Conservation (phyloP, 2,329 filamentous ascomycete genomes). For the Herpotrichia juniperi region DNA sequence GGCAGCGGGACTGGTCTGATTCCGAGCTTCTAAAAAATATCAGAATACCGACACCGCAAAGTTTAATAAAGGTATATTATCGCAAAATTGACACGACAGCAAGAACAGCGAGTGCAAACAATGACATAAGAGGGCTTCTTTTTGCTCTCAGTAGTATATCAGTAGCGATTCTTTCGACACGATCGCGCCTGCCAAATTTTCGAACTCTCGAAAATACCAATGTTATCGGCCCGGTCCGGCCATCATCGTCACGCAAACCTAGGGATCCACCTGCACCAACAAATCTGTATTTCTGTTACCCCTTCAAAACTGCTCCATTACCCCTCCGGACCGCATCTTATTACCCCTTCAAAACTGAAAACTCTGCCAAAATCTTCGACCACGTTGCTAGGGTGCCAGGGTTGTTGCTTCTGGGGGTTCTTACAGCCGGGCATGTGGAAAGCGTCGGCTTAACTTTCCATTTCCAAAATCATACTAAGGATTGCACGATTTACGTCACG, state of each 20-base stretch:
- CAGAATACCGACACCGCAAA: too few species aligned
- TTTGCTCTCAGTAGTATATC: too few species aligned
- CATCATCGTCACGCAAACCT: background rate
- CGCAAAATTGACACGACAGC: too few species aligned
- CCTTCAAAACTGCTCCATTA: slow-evolving; percentile 42
- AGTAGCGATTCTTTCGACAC: too few species aligned
- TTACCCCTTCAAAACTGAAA: slow-evolving; percentile 47
- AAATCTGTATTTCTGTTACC: slow-evolving; percentile 26
- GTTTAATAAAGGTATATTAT: too few species aligned
- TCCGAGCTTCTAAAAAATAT: background rate
- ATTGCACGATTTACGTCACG: too few species aligned
- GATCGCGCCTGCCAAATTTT: too few species aligned
- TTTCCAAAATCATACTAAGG: too few species aligned
- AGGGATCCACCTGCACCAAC: slow-evolving; percentile 7
- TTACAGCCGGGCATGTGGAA: background rate
- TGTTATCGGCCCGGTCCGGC: background rate
- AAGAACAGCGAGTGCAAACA: too few species aligned
- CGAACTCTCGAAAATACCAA: too few species aligned
- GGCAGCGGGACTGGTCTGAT: background rate
- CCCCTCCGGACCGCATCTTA: too few species aligned
- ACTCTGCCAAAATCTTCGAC: slow-evolving; percentile 21
- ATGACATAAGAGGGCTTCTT: too few species aligned
- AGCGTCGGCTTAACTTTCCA: slow-evolving; percentile 29
- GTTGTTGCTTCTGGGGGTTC: background rate
- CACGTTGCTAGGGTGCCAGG: background rate